Evolutionary conservation across 257 asterid genomes (phyloP), one percentile per base, ranked within the genome.

Genomic region (Apocynum venetum): DNA sequence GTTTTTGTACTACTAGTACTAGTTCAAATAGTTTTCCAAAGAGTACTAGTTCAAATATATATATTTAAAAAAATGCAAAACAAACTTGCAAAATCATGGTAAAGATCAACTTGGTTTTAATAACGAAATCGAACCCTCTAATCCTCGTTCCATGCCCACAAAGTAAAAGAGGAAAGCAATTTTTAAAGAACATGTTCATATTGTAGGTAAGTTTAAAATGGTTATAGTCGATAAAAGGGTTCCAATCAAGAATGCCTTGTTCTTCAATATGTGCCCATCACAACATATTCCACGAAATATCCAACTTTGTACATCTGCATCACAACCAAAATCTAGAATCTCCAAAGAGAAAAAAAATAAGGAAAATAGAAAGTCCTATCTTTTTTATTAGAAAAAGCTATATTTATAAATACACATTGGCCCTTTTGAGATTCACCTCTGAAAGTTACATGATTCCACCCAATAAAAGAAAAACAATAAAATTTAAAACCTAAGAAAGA

Each of bases 401-500:
- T 43, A 66, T 19, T 57, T 78, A 70, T 81, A 84, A 86, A 83
- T 78, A 86, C 89, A 87, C 81, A 86, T 78, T 76, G 43, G 81
- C 84, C 78, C 72, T 83, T 82, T 80, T 53, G 67, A 75, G 87
- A 86, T 76, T 84, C 86, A 83, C 86, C 88, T 78, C 76, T 73
- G 65, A 84, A 79, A 85, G 77, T 85, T 82, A 83, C 90, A 88
- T 70, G 82, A 84, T 84, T 72, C 86, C 82, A 82, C 71, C 78
- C 79, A 67, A 78, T 55, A 75, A 80, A 48, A 8, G 31, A 25
- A 76, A 84, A 79, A 71, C 57, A 71, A 71, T 73, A 61, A 72
- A 36, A 56, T 47, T 41, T 19, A 64, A 75, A 47, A n/a, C 38
- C 14, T 9, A 70, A 53, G 56, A 70, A 31, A 68, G 65, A 61